phyloP scores from a whole-genome alignment of 208 protist genomes.

The Crithidia thermophila region DNA sequence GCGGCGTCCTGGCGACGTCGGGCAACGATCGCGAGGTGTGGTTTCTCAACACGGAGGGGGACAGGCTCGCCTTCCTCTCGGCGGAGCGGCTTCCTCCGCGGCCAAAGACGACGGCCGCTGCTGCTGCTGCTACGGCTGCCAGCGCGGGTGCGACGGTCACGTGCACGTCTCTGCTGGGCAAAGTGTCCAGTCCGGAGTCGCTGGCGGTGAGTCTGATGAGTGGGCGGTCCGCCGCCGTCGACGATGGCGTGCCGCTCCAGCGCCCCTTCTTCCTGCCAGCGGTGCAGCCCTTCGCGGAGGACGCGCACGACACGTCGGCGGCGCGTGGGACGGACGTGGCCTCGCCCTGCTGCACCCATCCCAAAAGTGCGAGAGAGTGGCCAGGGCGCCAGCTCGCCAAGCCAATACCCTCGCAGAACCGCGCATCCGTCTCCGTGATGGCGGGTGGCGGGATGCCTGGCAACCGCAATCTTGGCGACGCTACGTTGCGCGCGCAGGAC shows the following conservation, averaged over 20 bases:
- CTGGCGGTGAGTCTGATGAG: slow-evolving; percentile 3
- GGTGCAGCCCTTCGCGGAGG: neutral
- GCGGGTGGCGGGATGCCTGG: no score
- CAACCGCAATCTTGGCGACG: no score
- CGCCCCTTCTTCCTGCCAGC: slow-evolving; percentile 5
- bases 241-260: slow-evolving; percentile 10
- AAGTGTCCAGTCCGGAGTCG: neutral
- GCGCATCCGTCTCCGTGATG: no score
- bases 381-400: no score
- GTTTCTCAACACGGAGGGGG: slow-evolving; percentile 40
- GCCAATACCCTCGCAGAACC: no score
- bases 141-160: neutral
- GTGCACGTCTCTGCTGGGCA: neutral
- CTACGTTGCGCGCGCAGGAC: no score
- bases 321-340: neutral
- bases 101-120: neutral
- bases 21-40: slow-evolving; percentile 59
- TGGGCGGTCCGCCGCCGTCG: neutral
- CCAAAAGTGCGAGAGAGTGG: neutral
- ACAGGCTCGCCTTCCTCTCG: slow-evolving; percentile 42
- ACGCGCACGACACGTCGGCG: neutral
- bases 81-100: slow-evolving; percentile 43
- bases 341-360: slow-evolving; percentile 3
- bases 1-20: slow-evolving; percentile 44
- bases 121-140: no score